Conservation (phyloP, 1,284 basidiomycete species). For the Malassezia equina region DNA sequence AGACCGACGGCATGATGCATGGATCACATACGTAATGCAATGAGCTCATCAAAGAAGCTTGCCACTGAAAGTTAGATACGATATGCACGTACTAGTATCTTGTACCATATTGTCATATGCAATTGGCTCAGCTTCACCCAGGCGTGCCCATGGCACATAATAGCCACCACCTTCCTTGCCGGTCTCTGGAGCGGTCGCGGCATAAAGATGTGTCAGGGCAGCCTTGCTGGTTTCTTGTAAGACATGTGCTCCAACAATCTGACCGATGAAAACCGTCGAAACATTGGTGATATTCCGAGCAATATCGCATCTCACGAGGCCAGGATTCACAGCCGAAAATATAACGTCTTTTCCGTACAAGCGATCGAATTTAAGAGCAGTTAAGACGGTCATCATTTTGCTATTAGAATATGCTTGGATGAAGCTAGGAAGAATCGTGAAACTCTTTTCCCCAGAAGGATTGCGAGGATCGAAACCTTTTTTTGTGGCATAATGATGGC, state of each 20-base stretch:
- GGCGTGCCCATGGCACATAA: slow-evolving; percentile 26
- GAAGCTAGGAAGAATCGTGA: not conserved
- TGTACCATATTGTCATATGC: slow-evolving; percentile 9
- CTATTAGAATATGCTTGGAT: slow-evolving; percentile 24
- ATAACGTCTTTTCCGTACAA: slow-evolving; percentile 15
- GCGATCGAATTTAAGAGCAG: slow-evolving; percentile 1
- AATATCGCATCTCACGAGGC: slow-evolving; percentile 17
- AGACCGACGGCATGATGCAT: not conserved
- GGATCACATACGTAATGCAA: not conserved
- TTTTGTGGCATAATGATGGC: slow-evolving; percentile 12
- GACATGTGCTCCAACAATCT: slow-evolving; percentile 18
- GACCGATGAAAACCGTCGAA: slow-evolving; percentile 3
- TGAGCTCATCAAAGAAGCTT: slow-evolving; percentile 26
- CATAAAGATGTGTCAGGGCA: slow-evolving; percentile 30
- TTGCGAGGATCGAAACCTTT: slow-evolving; percentile 8
- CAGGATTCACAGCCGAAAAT: slow-evolving; percentile 22
- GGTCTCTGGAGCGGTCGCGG: slow-evolving; percentile 9
- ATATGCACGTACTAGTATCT: not conserved
- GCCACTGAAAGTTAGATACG: slow-evolving; percentile 14
- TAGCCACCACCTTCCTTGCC: slow-evolving; percentile 21
- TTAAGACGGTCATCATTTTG: slow-evolving; percentile 20
- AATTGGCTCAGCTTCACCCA: slow-evolving; percentile 16
- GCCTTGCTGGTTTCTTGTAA: slow-evolving; percentile 19
- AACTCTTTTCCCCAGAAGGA: not conserved
- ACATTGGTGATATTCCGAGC: slow-evolving; percentile 9